phyloP scores from a whole-genome alignment of 371 early-diverging fungal species.

The Mucor velutinosus region DNA sequence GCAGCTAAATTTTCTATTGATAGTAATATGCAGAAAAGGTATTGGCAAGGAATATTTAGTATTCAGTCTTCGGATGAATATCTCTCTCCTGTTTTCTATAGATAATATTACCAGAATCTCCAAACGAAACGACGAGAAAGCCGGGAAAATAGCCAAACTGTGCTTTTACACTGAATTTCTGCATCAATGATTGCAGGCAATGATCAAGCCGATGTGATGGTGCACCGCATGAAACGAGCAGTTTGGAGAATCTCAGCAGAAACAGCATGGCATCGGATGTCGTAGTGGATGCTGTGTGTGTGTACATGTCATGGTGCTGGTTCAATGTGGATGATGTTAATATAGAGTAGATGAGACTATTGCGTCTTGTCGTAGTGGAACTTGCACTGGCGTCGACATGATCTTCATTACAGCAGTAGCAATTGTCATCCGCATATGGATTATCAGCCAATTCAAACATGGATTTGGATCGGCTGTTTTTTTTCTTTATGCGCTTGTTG shows the following conservation, averaged over 20 bases:
- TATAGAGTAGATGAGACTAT: constrained; percentile 14
- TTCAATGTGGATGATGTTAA: background rate
- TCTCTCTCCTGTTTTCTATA: background rate
- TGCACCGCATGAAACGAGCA: constrained; percentile 68
- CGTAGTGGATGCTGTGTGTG: background rate
- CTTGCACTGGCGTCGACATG: background rate
- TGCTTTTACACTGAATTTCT: constrained; percentile 50
- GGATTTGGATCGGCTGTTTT: constrained; percentile 30
- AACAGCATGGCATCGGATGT: constrained; percentile 11
- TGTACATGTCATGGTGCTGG: background rate
- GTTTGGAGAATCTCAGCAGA: constrained; percentile 42
- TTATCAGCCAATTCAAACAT: constrained; percentile 31
- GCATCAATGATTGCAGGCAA: constrained; percentile 51
- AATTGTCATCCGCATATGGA: constrained; percentile 19
- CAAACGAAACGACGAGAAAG: constrained; percentile 65
- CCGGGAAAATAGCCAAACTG: constrained; percentile 65
- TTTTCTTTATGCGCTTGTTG: constrained; percentile 8
- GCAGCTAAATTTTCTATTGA: constrained; percentile 30
- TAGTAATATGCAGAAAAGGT: background rate
- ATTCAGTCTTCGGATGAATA: background rate
- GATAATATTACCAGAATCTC: constrained; percentile 42
- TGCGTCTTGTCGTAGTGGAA: background rate
- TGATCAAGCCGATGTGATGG: constrained; percentile 77
- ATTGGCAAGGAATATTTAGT: background rate
- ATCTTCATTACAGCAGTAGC: background rate